Evolutionary conservation across 2,329 filamentous ascomycete species (phyloP).

Genomic region (Cladosporium sp.): DNA sequence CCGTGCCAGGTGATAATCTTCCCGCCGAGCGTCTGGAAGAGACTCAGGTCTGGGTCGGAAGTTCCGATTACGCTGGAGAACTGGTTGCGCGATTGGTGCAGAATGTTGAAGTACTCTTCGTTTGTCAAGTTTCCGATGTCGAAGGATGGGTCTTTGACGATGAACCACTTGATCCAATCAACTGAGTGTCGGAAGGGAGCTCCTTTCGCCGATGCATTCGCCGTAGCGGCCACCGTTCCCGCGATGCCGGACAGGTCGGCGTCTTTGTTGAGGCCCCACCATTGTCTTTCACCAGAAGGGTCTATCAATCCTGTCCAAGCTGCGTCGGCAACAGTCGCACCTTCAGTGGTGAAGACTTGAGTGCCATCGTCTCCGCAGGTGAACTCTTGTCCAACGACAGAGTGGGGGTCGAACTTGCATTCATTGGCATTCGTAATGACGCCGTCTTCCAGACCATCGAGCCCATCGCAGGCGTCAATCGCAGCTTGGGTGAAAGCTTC

Average conservation of each 20-base stretch:
- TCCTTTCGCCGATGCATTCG: background rate
- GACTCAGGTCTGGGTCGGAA: constrained; percentile 34
- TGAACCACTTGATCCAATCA: constrained; percentile 34
- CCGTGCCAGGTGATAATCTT: constrained; percentile 46
- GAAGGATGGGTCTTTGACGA: constrained; percentile 31
- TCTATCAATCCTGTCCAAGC: constrained; percentile 31
- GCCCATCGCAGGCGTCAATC: constrained; percentile 33
- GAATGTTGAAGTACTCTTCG: constrained; percentile 21
- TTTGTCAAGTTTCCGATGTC: constrained; percentile 30
- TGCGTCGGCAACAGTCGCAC: constrained; percentile 28
- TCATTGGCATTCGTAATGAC: constrained; percentile 27
- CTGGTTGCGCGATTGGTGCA: constrained; percentile 21
- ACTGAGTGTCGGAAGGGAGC: constrained; percentile 28
- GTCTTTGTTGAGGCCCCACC: constrained; percentile 28
- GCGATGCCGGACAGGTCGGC: constrained; percentile 19
- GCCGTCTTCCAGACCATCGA: constrained; percentile 36
- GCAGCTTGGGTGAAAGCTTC: constrained; percentile 33
- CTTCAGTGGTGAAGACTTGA: constrained; percentile 25
- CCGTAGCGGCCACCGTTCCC: background rate
- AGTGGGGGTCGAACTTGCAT: constrained; percentile 30
- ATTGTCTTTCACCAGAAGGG: constrained; percentile 23
- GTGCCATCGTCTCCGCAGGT: constrained; percentile 21
- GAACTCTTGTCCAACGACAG: constrained; percentile 26
- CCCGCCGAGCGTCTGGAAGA: constrained; percentile 34
- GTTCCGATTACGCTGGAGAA: constrained; percentile 37